Conservation (phyloP, 164 flowering plant species). For the Nelumbo lutea region DNA sequence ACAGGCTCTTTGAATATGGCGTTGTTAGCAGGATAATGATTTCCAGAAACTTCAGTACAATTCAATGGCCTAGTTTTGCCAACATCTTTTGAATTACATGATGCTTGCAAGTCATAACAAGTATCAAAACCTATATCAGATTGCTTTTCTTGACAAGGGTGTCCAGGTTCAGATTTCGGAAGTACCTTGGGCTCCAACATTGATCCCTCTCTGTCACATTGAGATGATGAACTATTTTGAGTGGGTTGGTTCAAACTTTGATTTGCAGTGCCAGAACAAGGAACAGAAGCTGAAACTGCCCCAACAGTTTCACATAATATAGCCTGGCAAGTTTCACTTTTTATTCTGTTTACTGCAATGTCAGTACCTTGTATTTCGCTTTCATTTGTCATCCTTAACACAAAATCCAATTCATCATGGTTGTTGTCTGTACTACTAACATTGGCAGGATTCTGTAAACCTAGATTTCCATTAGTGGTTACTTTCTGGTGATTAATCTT, state of each 20-base stretch:
- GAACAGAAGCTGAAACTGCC: constrained; percentile 15
- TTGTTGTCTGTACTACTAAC: constrained; percentile 13
- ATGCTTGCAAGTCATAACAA: constrained; percentile 18
- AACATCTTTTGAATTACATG: constrained; percentile 15
- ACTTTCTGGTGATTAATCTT: constrained; percentile 38
- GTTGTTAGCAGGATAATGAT: constrained; percentile 14
- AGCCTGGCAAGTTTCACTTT: constrained; percentile 13
- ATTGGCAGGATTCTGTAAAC: constrained; percentile 20
- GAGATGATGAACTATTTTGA: neutral
- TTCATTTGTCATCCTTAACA: constrained; percentile 15
- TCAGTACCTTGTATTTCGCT: constrained; percentile 21
- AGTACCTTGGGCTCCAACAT: constrained; percentile 18
- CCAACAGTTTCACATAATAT: constrained; percentile 17
- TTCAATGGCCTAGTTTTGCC: constrained; percentile 13
- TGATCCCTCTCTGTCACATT: constrained; percentile 11
- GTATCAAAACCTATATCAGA: constrained; percentile 14
- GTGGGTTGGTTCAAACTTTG: constrained; percentile 16
- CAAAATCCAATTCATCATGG: constrained; percentile 20
- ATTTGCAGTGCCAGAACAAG: constrained; percentile 16
- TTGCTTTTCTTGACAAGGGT: constrained; percentile 13
- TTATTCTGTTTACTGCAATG: constrained; percentile 10
- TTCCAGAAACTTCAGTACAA: constrained; percentile 22
- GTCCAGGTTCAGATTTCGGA: constrained; percentile 8
- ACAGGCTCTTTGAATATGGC: neutral
- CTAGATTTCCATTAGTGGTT: constrained; percentile 37